Base-by-base conservation (phyloP, 805 yeast genomes). In the Candida oleophila region DNA sequence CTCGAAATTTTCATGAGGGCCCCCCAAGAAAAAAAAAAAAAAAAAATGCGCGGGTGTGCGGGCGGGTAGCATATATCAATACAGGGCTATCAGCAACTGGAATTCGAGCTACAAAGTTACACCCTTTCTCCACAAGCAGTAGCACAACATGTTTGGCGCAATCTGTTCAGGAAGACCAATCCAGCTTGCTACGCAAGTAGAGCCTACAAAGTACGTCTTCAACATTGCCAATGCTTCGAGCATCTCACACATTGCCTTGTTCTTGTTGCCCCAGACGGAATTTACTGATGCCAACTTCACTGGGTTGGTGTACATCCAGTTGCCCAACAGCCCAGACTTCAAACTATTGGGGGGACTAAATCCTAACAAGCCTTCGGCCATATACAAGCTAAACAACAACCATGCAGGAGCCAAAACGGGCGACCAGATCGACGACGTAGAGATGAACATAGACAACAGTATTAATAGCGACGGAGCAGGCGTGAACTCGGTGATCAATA, bases 291-390 rank as follows among this genome's bases (percentile, higher is more conserved):
- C 80, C 1, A 78, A 78, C 41, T 85, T 74, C 55, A 82, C 92
- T 1, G 98, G 97, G 0, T 75, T 92, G 37, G 88, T 94, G 2
- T 94, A 86, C 64, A 92, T 89, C 66, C 96, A 92, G 61, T 68
- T 91, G 44, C 90, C 91, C 12, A 71, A 76, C 8, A 67, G 74
- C 43, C 76, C 73, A 19, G 77, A 85, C 25, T 87, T 85, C 64
- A 78, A 78, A 52, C 69, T 88, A 12, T 73, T 85, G 46, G 92
- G 92, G 3, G 82, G 82, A 11, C 59, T 86, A 22, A 77, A 78
- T 39, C 66, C 74, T 0, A 68, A 65, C 33, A 94, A 92, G 61
- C 98, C 95, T 33, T 87, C 96, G 48, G 96, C 97, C 0, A 94
- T 94, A 2, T 94, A 87, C 72, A 86, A 85, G 59, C 78, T 92